Evolutionary conservation across 768 basidiomycete species (phyloP), one percentile per base, ranked within the genome.

Genomic region (Pleurotus sapidus): DNA sequence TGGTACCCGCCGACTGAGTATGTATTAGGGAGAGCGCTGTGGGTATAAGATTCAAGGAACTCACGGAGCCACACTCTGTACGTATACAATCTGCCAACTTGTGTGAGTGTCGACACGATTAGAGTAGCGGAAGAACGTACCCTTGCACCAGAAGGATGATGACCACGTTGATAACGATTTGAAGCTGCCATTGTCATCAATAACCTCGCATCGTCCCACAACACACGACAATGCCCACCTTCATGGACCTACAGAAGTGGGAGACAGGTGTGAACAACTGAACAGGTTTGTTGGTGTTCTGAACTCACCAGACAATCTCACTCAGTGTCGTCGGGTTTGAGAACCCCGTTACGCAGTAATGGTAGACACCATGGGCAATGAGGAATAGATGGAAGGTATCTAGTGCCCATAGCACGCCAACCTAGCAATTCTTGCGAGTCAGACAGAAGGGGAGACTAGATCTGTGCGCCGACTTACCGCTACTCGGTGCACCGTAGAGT

Each of bases 121-220:
- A 6, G 4, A 34, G 25, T 9, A 47, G 27, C 8, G 25, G 18
- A 49, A 38, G 48, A 20, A 49, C 57, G 27, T 55, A 64, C 63
- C 59, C 68, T 63, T 70, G 69, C 25, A 71, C 69, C 14, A 61
- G n/a, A 46, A 66, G 54, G 30, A 70, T 59, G 17, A 69, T 67
- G 1, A 66, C 54, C 43, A 67, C 70, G 54, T 67, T 68, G 9
- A 67, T 56, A 15, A 62, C 61, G 63, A 66, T 59, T 67, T 69
- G 61, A 67, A 64, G 53, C 54, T 63, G 63, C 42, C 15, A 45
- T 17, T 23, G 5, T n/a, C 7, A 15, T n/a, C n/a, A 45, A 17
- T 45, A 18, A 45, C n/a, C 5, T 3, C 11, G 15, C n/a, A 3
- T 5, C 42, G n/a, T 23, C 0, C 1, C 17, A 4, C 12, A 4